Base-by-base conservation (phyloP, 495 filamentous ascomycete species). In the Neurospora sublineolata region DNA sequence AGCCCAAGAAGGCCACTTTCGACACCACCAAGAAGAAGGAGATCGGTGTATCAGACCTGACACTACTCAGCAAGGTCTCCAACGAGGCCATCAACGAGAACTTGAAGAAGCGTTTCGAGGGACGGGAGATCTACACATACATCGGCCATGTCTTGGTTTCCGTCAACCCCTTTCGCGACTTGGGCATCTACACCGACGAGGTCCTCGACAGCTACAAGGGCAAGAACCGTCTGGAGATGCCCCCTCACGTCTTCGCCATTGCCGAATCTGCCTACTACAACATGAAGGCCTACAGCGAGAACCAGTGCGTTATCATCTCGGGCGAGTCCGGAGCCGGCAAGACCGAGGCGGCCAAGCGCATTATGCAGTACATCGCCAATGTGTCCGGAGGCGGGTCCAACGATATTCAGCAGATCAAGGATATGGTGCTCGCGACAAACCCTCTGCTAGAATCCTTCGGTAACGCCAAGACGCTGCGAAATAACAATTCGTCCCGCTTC, bases 51-150 rank as follows among this genome's bases (percentile, higher is more conserved):
- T 97, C 96, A 23, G 96, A 99, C 86, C 86, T 99, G 75, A 99
- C 96, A 6, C 85, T 99, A 73, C 91, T 99, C 76, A 97, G 93
- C 83, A 97, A 98, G 83, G 95, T 99, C 73, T 95, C 94, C 72
- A 97, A 98, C 79, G 96, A 99, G 80, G 94, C 94, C 20, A 99
- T 99, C 84, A 99, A 99, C 82, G 94, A 97, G 71, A 99, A 99
- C 81, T 78, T 99, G 81, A 96, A 97, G 84, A 93, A 97, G 80
- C 90, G 96, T 46, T 99, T 99, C 80, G 92, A 97, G 77, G 93
- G 94, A 86, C 89, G 84, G 74, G 94, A 98, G 83, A 99, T 99
- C 80, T 99, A 99, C 84, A 99, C 96, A 71, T 99, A 99, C 84
- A 99, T 99, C 78, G 96, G 96, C 82, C 94, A 98, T 92, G 96